Conservation (phyloP, 202 grass and related monocot genomes). For the Miscanthus sacchariflorus region DNA sequence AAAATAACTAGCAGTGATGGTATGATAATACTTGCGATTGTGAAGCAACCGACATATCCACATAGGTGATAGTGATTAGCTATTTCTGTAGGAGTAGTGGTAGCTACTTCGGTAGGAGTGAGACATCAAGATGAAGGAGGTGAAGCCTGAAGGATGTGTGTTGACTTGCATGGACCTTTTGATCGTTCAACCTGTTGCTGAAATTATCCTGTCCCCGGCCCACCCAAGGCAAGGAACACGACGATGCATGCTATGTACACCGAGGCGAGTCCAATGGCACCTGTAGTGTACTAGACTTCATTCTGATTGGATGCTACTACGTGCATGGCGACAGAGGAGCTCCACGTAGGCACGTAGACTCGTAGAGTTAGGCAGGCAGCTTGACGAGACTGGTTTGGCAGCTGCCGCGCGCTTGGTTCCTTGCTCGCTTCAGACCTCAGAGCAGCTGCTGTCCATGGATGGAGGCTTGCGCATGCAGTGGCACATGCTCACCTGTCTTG, state of each 20-base stretch:
- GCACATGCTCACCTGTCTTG: too few species aligned
- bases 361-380: background rate
- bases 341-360: background rate
- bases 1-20: too few species aligned
- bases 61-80: too few species aligned
- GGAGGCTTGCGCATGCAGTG: background rate
- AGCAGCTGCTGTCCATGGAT: background rate
- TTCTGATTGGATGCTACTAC: background rate
- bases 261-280: too few species aligned
- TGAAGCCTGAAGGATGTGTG: background rate
- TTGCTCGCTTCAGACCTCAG: background rate
- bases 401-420: background rate
- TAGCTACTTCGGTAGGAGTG: background rate
- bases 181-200: too few species aligned
- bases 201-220: too few species aligned
- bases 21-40: too few species aligned
- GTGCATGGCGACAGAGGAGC: background rate
- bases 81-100: too few species aligned
- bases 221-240: too few species aligned
- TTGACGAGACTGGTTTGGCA: background rate
- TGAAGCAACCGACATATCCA: too few species aligned
- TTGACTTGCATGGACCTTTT: background rate
- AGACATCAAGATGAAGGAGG: slow-evolving; percentile 2
- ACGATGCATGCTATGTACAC: too few species aligned
- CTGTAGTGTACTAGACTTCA: background rate